Conservation (phyloP, 306 rosid species). For the Hippophae tibetana region DNA sequence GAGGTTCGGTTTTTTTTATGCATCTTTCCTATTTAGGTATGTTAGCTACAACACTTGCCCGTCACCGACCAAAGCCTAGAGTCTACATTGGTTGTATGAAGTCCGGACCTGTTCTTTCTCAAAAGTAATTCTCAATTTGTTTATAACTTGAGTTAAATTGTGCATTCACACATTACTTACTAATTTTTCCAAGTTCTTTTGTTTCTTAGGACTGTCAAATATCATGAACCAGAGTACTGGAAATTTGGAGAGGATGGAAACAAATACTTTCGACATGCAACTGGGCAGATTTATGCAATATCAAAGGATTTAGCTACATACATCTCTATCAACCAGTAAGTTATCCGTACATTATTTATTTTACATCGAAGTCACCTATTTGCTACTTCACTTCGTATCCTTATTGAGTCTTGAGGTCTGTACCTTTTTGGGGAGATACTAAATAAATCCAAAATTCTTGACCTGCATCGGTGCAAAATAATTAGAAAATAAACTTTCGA, state of each 20-base stretch:
- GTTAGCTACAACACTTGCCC: conserved; percentile 75
- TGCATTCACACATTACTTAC: conserved; percentile 2
- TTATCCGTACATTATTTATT: background rate
- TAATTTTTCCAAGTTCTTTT: conserved; percentile 3
- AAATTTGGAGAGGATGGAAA: conserved; percentile 97
- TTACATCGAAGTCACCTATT: conserved; percentile 8
- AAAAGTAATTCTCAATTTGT: conserved; percentile 42
- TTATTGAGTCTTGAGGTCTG: background rate
- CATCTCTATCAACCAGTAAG: conserved; percentile 81
- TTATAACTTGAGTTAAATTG: background rate
- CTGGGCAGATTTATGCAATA: conserved; percentile 95
- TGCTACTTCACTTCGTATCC: background rate
- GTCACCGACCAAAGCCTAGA: conserved; percentile 83
- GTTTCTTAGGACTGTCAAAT: conserved; percentile 66
- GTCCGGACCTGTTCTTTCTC: conserved; percentile 92
- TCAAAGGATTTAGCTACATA: conserved; percentile 88
- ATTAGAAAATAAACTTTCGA: background rate
- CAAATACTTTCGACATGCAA: conserved; percentile 94
- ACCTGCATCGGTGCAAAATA: background rate
- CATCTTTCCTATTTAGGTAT: conserved; percentile 46
- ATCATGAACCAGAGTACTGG: conserved; percentile 97
- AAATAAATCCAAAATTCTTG: background rate
- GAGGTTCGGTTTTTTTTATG: conserved; percentile 1
- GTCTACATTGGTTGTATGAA: conserved; percentile 98
- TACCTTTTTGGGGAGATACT: background rate